A percentile compares a stretch with the other conserved stretches of the same genome.
Evolutionary conservation across 495 filamentous ascomycete genomes (phyloP).

Genomic region (Hypoxylon subgilvum): DNA sequence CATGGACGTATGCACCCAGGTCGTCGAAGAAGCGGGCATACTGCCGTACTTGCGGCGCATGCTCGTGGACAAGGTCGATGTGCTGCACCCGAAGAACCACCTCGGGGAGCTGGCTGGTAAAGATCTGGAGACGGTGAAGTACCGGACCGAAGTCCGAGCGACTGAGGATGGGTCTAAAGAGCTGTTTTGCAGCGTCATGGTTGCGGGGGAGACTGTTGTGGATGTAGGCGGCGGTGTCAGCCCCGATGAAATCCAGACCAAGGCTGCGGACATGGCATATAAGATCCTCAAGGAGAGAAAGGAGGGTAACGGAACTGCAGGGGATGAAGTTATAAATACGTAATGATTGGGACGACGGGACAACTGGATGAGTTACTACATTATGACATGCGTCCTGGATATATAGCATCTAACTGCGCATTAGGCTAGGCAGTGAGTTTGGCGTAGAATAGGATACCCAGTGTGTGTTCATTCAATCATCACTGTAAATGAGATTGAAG

Average conservation of each 20-base stretch:
- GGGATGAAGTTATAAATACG: background rate
- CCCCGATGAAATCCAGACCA: constrained; percentile 62
- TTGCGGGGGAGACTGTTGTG: constrained; percentile 57
- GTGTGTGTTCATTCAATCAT: too few relatives aligned
- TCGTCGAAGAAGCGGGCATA: constrained; percentile 70
- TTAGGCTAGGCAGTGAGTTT: too few relatives aligned
- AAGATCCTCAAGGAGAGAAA: constrained; percentile 15
- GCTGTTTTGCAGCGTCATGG: constrained; percentile 56
- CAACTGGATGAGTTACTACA: too few relatives aligned
- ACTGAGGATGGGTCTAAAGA: constrained; percentile 28
- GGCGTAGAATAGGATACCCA: too few relatives aligned
- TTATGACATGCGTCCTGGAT: too few relatives aligned
- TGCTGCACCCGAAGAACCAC: constrained; percentile 77
- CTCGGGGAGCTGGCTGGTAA: constrained; percentile 61
- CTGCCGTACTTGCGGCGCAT: constrained; percentile 66
- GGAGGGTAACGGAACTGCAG: background rate
- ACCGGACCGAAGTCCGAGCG: constrained; percentile 43
- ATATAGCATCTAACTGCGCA: too few relatives aligned
- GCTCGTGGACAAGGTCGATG: constrained; percentile 62
- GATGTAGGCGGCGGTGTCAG: constrained; percentile 54
- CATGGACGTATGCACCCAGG: constrained; percentile 58
- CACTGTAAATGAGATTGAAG: too few relatives aligned
- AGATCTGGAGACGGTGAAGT: constrained; percentile 57
- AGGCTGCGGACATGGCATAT: constrained; percentile 59
- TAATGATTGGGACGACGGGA: background rate